Base-by-base conservation (phyloP, 2,329 filamentous ascomycete species). In the Magnaporthiopsis incrustans region DNA sequence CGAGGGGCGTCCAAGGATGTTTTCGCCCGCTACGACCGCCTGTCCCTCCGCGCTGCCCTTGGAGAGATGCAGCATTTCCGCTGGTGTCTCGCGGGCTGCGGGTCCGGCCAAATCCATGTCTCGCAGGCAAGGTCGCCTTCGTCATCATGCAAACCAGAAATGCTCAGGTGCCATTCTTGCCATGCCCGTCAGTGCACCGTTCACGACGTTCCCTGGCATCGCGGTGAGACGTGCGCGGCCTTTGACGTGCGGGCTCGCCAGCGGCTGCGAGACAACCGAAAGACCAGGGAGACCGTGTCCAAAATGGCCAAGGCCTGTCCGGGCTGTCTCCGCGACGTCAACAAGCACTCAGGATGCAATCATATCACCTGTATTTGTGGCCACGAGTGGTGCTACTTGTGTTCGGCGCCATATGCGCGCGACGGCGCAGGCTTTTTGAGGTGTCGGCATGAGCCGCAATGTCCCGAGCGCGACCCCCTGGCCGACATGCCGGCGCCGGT, bases 321-420 rank as follows among this genome's bases (percentile, higher is more conserved):
- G 0, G 66, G 67, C 25, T 78, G 77, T 66, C 70, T 73, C 22
- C 73, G 69, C 65, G 70, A 69, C 53, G 71, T 78, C 0, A 64
- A 75, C 64, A 78, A 78, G 62, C 74, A 67, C 22, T 66, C 64
- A 0, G 77, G 77, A 6, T 79, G 77, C 64, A 76, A 77, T 64
- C 77, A 78, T 64, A 75, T 79, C 4, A 78, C 75, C 1, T 78
- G 77, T 76, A 60, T 72, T 7, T 79, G 77, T 61, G 72, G 74
- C 8, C 73, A 77, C 44, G 72, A 78, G 61, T 78, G 75, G 75
- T 78, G 76, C 66, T 78, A 77, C 67, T 25, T 75, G 12, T 79
- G 77, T 66, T 68, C 70, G 11, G 72, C 67, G 1, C 62, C 68
- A 4, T 77, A 72, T 64, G 68, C 70, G 64, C 50, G 70, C 73